These are phyloP conservation scores for Capsicum chinense DNA, from an alignment of 257 asterid genomes.

Conservation along the genomic window DNA sequence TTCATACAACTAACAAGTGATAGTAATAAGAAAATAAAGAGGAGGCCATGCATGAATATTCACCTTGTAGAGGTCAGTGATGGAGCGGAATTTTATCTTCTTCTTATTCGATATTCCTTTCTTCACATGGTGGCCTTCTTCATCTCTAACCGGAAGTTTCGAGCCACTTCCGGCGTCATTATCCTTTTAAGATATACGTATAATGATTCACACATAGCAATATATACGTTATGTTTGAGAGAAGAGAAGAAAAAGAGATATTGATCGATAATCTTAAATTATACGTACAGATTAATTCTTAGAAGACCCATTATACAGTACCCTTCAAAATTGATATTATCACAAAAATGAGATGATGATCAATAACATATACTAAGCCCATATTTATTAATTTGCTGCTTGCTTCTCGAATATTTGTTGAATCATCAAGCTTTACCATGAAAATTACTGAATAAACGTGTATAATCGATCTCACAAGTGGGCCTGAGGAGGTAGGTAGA, in stretches of 20 bases:
- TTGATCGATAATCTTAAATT: neutral
- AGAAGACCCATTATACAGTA: neutral
- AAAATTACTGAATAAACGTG: neutral
- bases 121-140: neutral
- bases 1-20: too few species aligned
- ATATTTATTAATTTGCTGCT: neutral
- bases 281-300: neutral
- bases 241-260: too few species aligned
- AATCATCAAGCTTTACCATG: neutral
- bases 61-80: constrained; percentile 1
- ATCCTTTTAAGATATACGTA: neutral
- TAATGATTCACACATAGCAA: neutral
- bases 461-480: too few species aligned
- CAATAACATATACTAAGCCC: too few species aligned
- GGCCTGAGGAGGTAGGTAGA: too few species aligned
- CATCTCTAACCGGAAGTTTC: neutral
- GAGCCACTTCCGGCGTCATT: neutral
- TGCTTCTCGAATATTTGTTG: neutral
- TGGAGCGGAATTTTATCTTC: neutral
- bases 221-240: neutral
- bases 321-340: too few species aligned
- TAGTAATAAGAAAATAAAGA: too few species aligned
- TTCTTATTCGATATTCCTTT: neutral
- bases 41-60: neutral
- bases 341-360: too few species aligned